Base-by-base conservation (phyloP, 78 protist species). In the Abeoforma whisleri region DNA sequence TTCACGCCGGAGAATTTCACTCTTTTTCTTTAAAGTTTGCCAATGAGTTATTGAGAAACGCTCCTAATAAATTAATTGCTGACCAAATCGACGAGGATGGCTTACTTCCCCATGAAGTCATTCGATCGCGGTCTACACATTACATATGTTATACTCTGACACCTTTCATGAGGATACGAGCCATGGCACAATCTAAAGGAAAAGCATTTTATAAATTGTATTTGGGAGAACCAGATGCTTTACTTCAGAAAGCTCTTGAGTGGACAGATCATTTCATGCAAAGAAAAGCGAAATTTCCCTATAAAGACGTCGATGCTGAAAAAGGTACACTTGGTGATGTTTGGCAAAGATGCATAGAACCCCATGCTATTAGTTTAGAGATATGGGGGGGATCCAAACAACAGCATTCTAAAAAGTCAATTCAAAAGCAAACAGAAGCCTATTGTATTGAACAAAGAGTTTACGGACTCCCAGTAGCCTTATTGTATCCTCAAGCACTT, bases 341-440 rank as follows among this genome's bases (percentile, higher is more conserved):
- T 28, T 68, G 70, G 70, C 70, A 68, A 68, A 28, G 70, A n/a
- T 68, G 70, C 70, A 68, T 68, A 68, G 70, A 68, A n/a, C 70
- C 28, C 48, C 48, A 28, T 28, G 70, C n/a, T 28, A 0, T 68
- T 68, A 0, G 48, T n/a, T n/a, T 68, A 68, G 70, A 28, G n/a
- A 68, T n/a, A 0, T 68, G 70, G 70, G 0, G n/a, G 48, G 70
- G 70, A n/a, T n/a, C 48, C 70, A 68, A 28, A 28, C 48, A 0
- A 28, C 48, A 68, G 28, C 48, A 68, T n/a, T 28, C 70, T 28
- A 68, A 0, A 68, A n/a, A 0, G 70, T 28, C 70, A n/a, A n/a
- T 68, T n/a, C 70, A n/a, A 68, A n/a, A 28, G 48, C 70, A 68
- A n/a, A 28, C 48, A 68, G 70, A 68, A 28, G 70, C 70, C 48